These are phyloP conservation scores for Digitaria exilis DNA, from an alignment of 202 grass and related monocot genomes.

Conservation along the genomic window DNA sequence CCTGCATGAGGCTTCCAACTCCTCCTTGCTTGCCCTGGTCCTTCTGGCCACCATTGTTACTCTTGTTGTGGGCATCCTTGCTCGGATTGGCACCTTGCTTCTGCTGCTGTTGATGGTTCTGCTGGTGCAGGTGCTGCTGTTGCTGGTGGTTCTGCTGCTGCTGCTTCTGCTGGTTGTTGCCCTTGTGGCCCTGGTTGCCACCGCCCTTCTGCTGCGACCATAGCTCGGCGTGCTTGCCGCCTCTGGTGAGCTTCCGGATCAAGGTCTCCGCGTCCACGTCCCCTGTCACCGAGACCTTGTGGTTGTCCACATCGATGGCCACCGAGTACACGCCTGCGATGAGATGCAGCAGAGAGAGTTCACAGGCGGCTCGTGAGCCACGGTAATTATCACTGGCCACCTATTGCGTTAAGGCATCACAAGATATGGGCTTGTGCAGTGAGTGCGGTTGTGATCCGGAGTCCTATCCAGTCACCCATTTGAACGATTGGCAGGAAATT, in stretches of 20 bases:
- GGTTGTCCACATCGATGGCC: constrained; percentile 79
- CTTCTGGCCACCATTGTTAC: constrained; percentile 55
- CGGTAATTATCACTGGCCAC: constrained; percentile 13
- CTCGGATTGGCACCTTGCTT: constrained; percentile 43
- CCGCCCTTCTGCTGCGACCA: constrained; percentile 69
- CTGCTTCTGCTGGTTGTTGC: constrained; percentile 39
- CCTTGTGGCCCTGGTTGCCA: constrained; percentile 62
- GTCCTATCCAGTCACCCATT: constrained; percentile 11
- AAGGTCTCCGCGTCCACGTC: constrained; percentile 69
- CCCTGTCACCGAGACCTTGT: constrained; percentile 89
- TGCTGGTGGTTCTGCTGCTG: constrained; percentile 48
- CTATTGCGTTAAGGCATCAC: constrained; percentile 33
- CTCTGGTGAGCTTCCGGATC: constrained; percentile 76
- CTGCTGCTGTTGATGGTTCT: constrained; percentile 51
- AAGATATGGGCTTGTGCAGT: constrained; percentile 23
- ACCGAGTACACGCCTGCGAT: constrained; percentile 88
- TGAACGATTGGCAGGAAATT: constrained; percentile 17
- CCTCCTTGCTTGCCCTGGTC: constrained; percentile 71
- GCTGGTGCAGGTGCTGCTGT: constrained; percentile 16
- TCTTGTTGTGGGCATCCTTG: constrained; percentile 54
- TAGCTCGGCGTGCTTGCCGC: constrained; percentile 86
- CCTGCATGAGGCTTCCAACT: constrained; percentile 77
- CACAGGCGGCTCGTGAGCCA: constrained; percentile 49
- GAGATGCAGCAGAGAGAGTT: constrained; percentile 34
- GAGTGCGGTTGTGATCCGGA: constrained; percentile 19